Conservation (phyloP, 2,329 filamentous ascomycete genomes). For the Ophiognomonia clavigignenti-juglandacearum region DNA sequence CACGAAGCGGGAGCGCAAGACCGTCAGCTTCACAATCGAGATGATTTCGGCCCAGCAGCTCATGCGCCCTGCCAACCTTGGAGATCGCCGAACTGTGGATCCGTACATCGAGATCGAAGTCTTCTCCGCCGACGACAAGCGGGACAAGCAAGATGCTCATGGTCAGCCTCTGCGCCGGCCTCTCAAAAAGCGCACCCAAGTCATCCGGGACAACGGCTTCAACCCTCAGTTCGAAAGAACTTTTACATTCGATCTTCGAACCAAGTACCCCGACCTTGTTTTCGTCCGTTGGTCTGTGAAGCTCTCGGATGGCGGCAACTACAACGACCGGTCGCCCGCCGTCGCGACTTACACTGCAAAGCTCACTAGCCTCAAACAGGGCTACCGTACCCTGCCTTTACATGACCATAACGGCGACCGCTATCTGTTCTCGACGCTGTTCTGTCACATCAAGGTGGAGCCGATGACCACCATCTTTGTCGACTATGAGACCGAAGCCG, state of each 20-base stretch:
- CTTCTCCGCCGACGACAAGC: slow-evolving; percentile 89
- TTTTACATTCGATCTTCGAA: slow-evolving; percentile 77
- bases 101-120: slow-evolving; percentile 95
- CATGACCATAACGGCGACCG: slow-evolving; percentile 86
- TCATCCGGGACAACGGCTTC: slow-evolving; percentile 85
- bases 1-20: slow-evolving; percentile 70
- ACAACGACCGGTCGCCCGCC: slow-evolving; percentile 57
- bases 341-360: slow-evolving; percentile 92
- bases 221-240: slow-evolving; percentile 82
- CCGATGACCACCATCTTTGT: slow-evolving; percentile 54
- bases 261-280: slow-evolving; percentile 89
- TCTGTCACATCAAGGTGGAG: slow-evolving; percentile 76
- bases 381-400: slow-evolving; percentile 87
- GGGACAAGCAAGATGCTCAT: slow-evolving; percentile 70
- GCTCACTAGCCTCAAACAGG: slow-evolving; percentile 80
- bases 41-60: slow-evolving; percentile 93
- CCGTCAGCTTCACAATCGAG: slow-evolving; percentile 79
- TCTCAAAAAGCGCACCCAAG: slow-evolving; percentile 72
- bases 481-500: slow-evolving; percentile 37
- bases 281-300: slow-evolving; percentile 93
- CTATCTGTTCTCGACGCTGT: slow-evolving; percentile 90
- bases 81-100: slow-evolving; percentile 63
- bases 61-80: slow-evolving; percentile 65
- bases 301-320: slow-evolving; percentile 72
- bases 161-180: slow-evolving; percentile 47